Percentiles rank a stretch among this genome's conserved stretches.
Evolutionary conservation across 2,329 filamentous ascomycete genomes (phyloP).

Genomic region (Aphanocladium album): DNA sequence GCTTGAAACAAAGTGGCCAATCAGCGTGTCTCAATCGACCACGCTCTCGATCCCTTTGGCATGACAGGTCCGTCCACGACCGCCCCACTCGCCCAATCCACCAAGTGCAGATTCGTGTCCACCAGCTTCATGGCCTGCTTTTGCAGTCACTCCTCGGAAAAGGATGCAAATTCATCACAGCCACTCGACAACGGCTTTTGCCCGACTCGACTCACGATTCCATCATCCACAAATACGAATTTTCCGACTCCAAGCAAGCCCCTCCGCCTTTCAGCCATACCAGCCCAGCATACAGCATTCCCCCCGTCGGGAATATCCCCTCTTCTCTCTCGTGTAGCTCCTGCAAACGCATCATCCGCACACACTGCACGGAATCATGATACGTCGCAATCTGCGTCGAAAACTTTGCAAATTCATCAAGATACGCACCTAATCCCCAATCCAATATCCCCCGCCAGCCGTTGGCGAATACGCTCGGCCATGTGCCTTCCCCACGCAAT

Average conservation of each 20-base stretch:
- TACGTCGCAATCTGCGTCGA: not conserved
- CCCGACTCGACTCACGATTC: not conserved
- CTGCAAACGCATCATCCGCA: not conserved
- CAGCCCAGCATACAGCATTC: not conserved
- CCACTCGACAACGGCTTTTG: not conserved
- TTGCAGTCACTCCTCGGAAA: not conserved
- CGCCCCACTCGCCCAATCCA: not conserved
- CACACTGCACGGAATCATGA: not conserved
- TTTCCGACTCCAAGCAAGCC: not conserved
- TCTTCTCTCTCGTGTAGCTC: not conserved
- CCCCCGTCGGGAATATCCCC: not conserved
- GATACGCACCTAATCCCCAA: too few relatives aligned
- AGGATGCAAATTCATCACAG: not conserved
- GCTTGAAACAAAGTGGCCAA: slow-evolving; percentile 5
- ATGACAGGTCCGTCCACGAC: not conserved
- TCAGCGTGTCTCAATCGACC: slow-evolving; percentile 2
- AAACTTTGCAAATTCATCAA: not conserved
- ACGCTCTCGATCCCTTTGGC: slow-evolving; percentile 11
- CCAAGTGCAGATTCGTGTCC: not conserved
- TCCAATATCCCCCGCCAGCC: not conserved
- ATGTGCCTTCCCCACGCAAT: slow-evolving; percentile 1
- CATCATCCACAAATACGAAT: not conserved
- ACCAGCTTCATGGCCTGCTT: not conserved
- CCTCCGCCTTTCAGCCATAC: too few relatives aligned
- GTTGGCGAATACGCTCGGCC: not conserved